phyloP scores from a whole-genome alignment of 2,329 filamentous ascomycete genomes.

The Daldinia sp. region DNA sequence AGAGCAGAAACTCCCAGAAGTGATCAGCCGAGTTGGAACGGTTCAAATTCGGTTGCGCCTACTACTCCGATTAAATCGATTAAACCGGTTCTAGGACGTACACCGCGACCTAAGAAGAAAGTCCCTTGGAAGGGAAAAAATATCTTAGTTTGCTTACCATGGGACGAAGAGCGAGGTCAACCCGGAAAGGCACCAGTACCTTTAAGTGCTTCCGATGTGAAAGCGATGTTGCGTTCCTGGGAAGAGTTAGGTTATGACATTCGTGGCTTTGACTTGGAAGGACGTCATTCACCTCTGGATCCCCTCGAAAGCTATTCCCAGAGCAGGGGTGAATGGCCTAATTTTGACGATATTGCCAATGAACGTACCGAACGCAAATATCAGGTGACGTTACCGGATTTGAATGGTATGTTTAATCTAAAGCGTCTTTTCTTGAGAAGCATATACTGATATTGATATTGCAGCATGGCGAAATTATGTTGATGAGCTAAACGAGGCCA shows the following conservation, averaged over 20 bases:
- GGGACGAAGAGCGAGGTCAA: conserved; percentile 74
- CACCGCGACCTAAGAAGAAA: conserved; percentile 76
- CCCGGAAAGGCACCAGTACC: conserved; percentile 66
- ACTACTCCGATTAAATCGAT: conserved; percentile 48
- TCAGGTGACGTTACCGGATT: conserved; percentile 76
- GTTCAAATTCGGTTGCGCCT: conserved; percentile 43
- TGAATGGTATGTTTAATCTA: conserved; percentile 63
- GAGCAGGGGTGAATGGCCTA: conserved; percentile 77
- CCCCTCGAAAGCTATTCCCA: conserved; percentile 64
- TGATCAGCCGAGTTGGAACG: conserved; percentile 51
- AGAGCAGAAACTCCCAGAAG: conserved; percentile 51
- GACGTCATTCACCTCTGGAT: conserved; percentile 51
- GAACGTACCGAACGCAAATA: conserved; percentile 68
- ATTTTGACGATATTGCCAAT: conserved; percentile 66
- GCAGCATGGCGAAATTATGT: conserved; percentile 81
- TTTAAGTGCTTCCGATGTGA: conserved; percentile 66
- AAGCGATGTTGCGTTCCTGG: conserved; percentile 74
- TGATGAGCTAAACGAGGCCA: conserved; percentile 86
- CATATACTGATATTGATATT: conserved; percentile 31
- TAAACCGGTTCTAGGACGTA: conserved; percentile 58
- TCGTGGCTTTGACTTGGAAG: conserved; percentile 74
- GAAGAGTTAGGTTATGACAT: conserved; percentile 77
- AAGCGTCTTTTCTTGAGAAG: conserved; percentile 10
- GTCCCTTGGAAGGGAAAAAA: conserved; percentile 81
- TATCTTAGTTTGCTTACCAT: conserved; percentile 76